These are phyloP conservation scores for Coffea canephora DNA, from an alignment of 257 asterid species.

Conservation along the genomic window DNA sequence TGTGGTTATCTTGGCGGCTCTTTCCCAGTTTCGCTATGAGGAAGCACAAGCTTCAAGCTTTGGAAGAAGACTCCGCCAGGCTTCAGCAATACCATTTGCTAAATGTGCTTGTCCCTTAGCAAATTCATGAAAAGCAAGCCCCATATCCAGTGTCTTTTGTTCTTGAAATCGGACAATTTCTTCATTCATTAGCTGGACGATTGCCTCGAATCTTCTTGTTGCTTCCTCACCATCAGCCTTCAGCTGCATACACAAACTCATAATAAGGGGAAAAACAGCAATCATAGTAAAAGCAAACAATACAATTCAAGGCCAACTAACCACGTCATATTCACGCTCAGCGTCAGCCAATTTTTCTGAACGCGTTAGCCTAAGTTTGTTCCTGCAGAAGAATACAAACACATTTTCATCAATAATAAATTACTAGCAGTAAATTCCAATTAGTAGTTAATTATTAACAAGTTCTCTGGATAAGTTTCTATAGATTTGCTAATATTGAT, in stretches of 20 bases:
- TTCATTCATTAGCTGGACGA: slow-evolving; percentile 77
- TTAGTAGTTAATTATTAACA: not conserved
- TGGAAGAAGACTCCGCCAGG: slow-evolving; percentile 98
- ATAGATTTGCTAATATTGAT: not conserved
- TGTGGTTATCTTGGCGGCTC: not conserved
- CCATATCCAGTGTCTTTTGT: slow-evolving; percentile 83
- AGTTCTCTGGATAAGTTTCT: not conserved
- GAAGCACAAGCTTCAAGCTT: slow-evolving; percentile 77
- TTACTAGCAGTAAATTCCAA: not conserved
- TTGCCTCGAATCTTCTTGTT: slow-evolving; percentile 61
- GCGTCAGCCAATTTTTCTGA: slow-evolving; percentile 82
- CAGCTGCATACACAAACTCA: slow-evolving; percentile 18
- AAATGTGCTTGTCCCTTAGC: slow-evolving; percentile 84
- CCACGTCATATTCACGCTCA: slow-evolving; percentile 92
- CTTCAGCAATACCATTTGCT: slow-evolving; percentile 71
- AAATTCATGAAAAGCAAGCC: slow-evolving; percentile 88
- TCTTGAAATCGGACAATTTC: slow-evolving; percentile 88
- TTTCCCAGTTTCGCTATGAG: not conserved
- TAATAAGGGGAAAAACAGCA: slow-evolving; percentile 7
- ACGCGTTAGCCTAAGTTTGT: slow-evolving; percentile 73
- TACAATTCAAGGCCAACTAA: slow-evolving; percentile 26
- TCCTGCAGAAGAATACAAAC: slow-evolving; percentile 50
- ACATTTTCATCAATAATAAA: not conserved
- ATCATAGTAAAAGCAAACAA: slow-evolving; percentile 9
- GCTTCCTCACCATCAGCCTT: slow-evolving; percentile 64